These are phyloP conservation scores for Trichoderma endophyticum DNA, from an alignment of 2,329 filamentous ascomycete genomes.

Conservation along the genomic window DNA sequence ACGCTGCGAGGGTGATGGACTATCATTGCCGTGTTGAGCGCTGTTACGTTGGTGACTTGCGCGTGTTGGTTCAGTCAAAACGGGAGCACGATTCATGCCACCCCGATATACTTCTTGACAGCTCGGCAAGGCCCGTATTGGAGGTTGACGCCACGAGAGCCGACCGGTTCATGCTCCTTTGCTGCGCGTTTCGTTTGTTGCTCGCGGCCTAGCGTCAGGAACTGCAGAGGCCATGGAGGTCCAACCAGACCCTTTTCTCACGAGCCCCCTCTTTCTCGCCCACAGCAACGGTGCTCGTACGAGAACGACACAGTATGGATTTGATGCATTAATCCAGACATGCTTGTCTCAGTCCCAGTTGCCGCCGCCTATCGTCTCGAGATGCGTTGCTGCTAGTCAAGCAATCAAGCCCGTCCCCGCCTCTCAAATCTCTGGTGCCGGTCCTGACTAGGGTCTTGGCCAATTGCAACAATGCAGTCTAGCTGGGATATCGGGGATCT, in stretches of 20 bases:
- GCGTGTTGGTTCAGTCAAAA: background rate
- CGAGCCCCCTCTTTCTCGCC: background rate
- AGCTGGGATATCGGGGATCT: conserved; percentile 2
- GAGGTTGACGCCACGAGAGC: background rate
- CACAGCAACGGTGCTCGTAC: background rate
- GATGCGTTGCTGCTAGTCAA: background rate
- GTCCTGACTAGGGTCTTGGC: conserved; percentile 1
- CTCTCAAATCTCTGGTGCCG: conserved; percentile 4
- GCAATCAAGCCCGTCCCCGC: background rate
- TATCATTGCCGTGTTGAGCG: background rate
- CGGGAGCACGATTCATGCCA: background rate
- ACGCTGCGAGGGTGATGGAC: background rate
- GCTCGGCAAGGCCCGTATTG: background rate
- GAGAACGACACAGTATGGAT: background rate
- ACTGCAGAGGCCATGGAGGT: background rate
- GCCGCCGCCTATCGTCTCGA: background rate
- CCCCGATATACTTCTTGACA: background rate
- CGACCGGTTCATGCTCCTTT: background rate
- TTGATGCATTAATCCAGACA: background rate
- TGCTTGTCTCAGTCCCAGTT: background rate
- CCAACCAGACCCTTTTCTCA: background rate
- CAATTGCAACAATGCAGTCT: conserved; percentile 2
- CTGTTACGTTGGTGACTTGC: background rate
- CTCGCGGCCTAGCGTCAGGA: background rate
- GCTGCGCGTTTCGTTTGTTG: background rate